Evolutionary conservation across 768 basidiomycete species (phyloP), one percentile per base, ranked within the genome.

Genomic region (Gymnopilus dilepis): DNA sequence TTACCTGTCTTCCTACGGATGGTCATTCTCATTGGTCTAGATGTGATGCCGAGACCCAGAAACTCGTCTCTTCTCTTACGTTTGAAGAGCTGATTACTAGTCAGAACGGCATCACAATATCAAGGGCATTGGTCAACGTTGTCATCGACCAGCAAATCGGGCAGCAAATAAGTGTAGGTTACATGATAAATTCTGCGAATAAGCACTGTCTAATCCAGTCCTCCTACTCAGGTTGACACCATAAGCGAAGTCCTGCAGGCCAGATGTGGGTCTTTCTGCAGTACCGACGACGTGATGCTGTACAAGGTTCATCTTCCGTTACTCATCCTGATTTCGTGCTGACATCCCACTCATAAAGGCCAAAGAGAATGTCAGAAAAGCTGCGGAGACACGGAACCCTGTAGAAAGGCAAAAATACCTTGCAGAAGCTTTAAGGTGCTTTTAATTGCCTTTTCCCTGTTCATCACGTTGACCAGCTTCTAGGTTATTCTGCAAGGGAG

Each of bases 61-160:
- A 86, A 63, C 73, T 88, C 4, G 83, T 97, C 50, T 77, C 78
- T 26, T 78, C 81, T 2, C 78, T 97, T 72, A 93, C 92, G 17
- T 98, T 92, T 67, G 90, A 95, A 71, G 91, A 90, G 30, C 80
- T 99, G 34, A 86, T 99, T 62, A 95, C 93, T 19, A 86, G 87
- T 37, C 86, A 90, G 70, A 85, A 88, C 67, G 97, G 97, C 38
- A 86, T 95, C 67, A 89, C 88, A n/a, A 86, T 90, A 22, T 97
- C 97, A 8, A 84, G 94, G 65, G 89, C 89, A 12, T 77, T 99
- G 40, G 96, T 99, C 11, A 99, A 97, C 64, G 89, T 96, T 31
- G 86, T 99, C 66, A 99, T 99, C 66, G 94, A 99, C 74, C 95
- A 97, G 71, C 97, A 99, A 73, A 99, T 99, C 66, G 93, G 93